phyloP scores from a whole-genome alignment of 768 basidiomycete species.

The Piloderma croceum region DNA sequence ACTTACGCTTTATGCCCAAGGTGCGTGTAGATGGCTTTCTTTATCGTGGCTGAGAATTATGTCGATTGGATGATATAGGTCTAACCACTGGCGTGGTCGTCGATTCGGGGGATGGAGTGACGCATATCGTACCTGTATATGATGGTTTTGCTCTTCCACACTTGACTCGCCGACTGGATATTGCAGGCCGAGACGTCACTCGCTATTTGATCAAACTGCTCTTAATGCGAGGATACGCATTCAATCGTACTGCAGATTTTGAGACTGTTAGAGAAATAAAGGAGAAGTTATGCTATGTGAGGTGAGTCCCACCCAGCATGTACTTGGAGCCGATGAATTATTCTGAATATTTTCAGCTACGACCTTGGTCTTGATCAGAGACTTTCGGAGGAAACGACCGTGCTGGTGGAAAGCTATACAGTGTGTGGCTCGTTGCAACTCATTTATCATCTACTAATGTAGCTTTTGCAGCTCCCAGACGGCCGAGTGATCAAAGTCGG shows the following conservation, averaged over 20 bases:
- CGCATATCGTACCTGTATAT: conserved; percentile 98
- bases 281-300: conserved; percentile 97
- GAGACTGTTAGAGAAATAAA: conserved; percentile 99
- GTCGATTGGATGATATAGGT: conserved; percentile 46
- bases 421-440: conserved; percentile 37
- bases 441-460: conserved; percentile 6
- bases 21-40: conserved; percentile 39
- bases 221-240: conserved; percentile 99
- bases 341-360: conserved; percentile 48
- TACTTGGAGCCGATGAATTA: background rate
- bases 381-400: conserved; percentile 93
- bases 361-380: conserved; percentile 94
- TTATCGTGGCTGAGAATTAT: too few relatives aligned
- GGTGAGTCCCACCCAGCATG: conserved; percentile 39
- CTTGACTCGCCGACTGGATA: conserved; percentile 89
- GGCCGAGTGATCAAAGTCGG: conserved; percentile 97
- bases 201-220: conserved; percentile 99
- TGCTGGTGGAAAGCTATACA: conserved; percentile 92
- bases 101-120: conserved; percentile 98
- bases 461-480: conserved; percentile 68
- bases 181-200: conserved; percentile 97
- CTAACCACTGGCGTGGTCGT: conserved; percentile 98
- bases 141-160: conserved; percentile 96
- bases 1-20: conserved; percentile 96
- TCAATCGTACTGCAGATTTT: conserved; percentile 99